Conservation (phyloP, 2,329 filamentous ascomycete species). For the Xylariales sp. region DNA sequence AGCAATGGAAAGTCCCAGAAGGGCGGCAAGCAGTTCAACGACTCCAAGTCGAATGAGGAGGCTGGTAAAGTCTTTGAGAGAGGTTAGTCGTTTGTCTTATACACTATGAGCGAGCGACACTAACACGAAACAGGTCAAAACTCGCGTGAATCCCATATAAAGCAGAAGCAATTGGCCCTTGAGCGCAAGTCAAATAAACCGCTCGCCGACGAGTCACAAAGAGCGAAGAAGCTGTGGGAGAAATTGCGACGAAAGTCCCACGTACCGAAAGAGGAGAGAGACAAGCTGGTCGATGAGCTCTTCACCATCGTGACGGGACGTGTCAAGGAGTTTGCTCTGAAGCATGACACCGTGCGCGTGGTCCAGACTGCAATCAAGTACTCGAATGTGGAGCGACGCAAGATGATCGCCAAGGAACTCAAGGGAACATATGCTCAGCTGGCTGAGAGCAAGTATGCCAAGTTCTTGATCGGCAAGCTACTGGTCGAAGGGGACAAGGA, state of each 20-base stretch:
- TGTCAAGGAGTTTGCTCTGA: slow-evolving; percentile 94
- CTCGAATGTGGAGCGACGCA: slow-evolving; percentile 76
- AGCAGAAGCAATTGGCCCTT: slow-evolving; percentile 82
- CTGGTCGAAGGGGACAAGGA: slow-evolving; percentile 86
- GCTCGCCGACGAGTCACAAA: slow-evolving; percentile 80
- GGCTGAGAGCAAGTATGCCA: slow-evolving; percentile 93
- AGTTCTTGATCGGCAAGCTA: slow-evolving; percentile 94
- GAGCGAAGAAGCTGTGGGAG: slow-evolving; percentile 97
- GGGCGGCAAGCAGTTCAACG: slow-evolving; percentile 17
- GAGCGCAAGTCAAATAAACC: slow-evolving; percentile 93
- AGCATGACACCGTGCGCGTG: slow-evolving; percentile 95
- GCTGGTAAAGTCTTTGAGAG: slow-evolving; percentile 36
- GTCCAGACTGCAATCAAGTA: slow-evolving; percentile 98
- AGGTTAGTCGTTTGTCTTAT: slow-evolving; percentile 26
- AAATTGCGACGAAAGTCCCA: slow-evolving; percentile 87
- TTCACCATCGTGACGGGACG: slow-evolving; percentile 87
- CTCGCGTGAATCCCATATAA: slow-evolving; percentile 83
- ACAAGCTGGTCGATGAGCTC: slow-evolving; percentile 81
- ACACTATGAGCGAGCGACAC: no score
- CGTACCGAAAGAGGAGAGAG: slow-evolving; percentile 82
- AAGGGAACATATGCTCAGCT: slow-evolving; percentile 78
- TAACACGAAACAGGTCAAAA: slow-evolving; percentile 45
- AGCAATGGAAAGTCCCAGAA: slow-evolving; percentile 35
- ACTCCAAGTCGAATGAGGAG: slow-evolving; percentile 22
- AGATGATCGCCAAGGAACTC: slow-evolving; percentile 80